A percentile compares a stretch with the other conserved stretches of the same genome.
These are phyloP conservation scores for Pseudohyphozyma bogoriensis DNA, from an alignment of 768 basidiomycete species.

Conservation along the genomic window DNA sequence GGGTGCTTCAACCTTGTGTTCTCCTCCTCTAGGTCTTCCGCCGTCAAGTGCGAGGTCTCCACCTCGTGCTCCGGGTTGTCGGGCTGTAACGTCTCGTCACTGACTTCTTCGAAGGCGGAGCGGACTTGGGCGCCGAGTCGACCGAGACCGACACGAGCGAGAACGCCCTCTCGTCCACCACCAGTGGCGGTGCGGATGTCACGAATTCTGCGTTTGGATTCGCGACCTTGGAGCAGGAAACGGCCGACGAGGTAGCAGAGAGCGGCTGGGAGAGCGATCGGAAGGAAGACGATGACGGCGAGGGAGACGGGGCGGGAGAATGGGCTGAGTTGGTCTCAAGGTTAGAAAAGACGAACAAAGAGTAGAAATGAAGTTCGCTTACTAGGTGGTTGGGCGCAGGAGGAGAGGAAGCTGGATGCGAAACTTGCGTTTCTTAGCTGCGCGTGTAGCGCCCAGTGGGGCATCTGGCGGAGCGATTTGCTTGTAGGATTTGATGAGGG, in stretches of 20 bases:
- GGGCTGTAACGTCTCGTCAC: slow-evolving; percentile 10
- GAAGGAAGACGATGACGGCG: slow-evolving; percentile 16
- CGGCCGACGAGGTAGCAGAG: slow-evolving; percentile 42
- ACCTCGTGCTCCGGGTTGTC: slow-evolving; percentile 23
- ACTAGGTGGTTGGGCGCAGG: slow-evolving; percentile 45
- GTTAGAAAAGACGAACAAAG: too few relatives aligned
- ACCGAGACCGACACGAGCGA: slow-evolving; percentile 18
- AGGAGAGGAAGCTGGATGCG: slow-evolving; percentile 54
- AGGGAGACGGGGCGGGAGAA: slow-evolving; percentile 45
- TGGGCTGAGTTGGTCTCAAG: too few relatives aligned
- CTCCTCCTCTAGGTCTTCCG: neutral
- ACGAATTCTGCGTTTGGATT: slow-evolving; percentile 57
- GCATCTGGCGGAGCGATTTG: slow-evolving; percentile 50
- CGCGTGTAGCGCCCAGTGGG: slow-evolving; percentile 32
- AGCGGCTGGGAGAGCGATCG: slow-evolving; percentile 22
- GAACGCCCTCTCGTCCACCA: slow-evolving; percentile 16
- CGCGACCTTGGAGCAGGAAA: slow-evolving; percentile 50
- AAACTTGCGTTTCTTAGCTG: slow-evolving; percentile 42
- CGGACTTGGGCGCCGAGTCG: too few relatives aligned
- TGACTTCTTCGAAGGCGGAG: slow-evolving; percentile 5
- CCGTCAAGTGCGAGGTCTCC: neutral
- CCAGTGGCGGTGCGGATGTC: slow-evolving; percentile 37
- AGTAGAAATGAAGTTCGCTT: too few relatives aligned
- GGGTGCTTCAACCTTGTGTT: neutral
- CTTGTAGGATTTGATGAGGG: slow-evolving; percentile 52